Evolutionary conservation across 257 asterid species (phyloP).

Genomic region (Voacanga thouarsii): DNA sequence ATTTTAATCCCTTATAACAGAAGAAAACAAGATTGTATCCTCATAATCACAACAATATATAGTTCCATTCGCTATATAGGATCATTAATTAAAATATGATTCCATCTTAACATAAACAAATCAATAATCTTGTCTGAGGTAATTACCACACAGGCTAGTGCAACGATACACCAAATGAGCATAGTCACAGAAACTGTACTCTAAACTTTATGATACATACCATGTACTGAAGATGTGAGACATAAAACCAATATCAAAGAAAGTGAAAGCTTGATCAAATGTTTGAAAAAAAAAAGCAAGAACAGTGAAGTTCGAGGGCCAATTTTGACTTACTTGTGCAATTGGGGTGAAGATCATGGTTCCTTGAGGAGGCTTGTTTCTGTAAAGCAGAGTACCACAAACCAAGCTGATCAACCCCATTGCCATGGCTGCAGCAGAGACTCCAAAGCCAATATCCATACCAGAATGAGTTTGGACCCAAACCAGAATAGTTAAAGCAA

Average conservation of each 20-base stretch:
- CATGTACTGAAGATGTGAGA: neutral
- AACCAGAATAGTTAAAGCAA: conserved; percentile 75
- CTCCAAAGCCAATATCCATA: conserved; percentile 87
- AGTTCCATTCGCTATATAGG: conserved; percentile 10
- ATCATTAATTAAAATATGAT: neutral
- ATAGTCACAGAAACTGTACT: neutral
- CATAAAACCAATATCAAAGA: neutral
- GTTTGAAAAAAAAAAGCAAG: neutral
- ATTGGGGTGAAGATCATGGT: conserved; percentile 67
- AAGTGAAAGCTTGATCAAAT: neutral
- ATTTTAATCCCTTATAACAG: conserved; percentile 14
- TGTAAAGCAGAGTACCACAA: conserved; percentile 47
- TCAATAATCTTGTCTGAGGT: conserved; percentile 12
- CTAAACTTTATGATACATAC: too few relatives aligned
- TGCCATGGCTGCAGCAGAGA: conserved; percentile 91
- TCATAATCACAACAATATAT: conserved; percentile 36
- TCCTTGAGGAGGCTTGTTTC: conserved; percentile 80
- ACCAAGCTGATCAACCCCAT: conserved; percentile 66
- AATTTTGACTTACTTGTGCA: conserved; percentile 54
- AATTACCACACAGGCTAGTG: conserved; percentile 10
- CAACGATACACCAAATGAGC: neutral
- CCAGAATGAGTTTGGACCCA: conserved; percentile 96
- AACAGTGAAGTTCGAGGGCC: too few relatives aligned
- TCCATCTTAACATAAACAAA: conserved; percentile 20
- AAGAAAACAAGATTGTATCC: conserved; percentile 31